Conservation (phyloP, 768 basidiomycete genomes). For the Ramaria rubella region DNA sequence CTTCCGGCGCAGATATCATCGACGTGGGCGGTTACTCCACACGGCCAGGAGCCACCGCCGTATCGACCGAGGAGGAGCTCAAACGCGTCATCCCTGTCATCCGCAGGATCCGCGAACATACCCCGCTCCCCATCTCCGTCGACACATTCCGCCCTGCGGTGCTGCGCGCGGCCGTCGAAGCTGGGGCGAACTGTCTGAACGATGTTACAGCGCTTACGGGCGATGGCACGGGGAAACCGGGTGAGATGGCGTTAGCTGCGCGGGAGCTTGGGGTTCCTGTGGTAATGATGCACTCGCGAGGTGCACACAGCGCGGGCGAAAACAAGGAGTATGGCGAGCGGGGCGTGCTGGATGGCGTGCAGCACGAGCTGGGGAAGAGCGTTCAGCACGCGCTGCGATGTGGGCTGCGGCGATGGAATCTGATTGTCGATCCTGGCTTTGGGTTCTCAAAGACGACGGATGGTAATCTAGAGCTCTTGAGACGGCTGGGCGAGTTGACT, state of each 20-base stretch:
- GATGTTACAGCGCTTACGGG: conserved; percentile 78
- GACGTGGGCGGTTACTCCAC: conserved; percentile 96
- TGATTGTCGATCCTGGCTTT: conserved; percentile 86
- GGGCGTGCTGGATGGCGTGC: conserved; percentile 59
- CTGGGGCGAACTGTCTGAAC: conserved; percentile 91
- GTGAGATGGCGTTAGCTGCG: conserved; percentile 57
- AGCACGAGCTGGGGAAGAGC: conserved; percentile 62
- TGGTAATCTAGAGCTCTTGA: conserved; percentile 66
- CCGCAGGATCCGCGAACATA: conserved; percentile 41
- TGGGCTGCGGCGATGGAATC: conserved; percentile 80
- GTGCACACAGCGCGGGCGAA: conserved; percentile 52
- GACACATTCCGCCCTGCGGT: conserved; percentile 88
- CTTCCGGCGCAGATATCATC: conserved; percentile 64
- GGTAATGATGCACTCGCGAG: conserved; percentile 91
- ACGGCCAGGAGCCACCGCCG: conserved; percentile 66
- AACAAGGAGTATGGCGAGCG: conserved; percentile 57
- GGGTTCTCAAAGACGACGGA: conserved; percentile 87
- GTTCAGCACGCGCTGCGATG: conserved; percentile 58
- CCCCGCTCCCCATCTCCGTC: conserved; percentile 56
- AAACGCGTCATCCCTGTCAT: conserved; percentile 69
- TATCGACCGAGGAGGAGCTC: conserved; percentile 64
- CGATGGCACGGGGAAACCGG: conserved; percentile 32
- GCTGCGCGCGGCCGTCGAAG: conserved; percentile 62
- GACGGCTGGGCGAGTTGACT: conserved; percentile 39
- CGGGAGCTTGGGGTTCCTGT: conserved; percentile 67